Evolutionary conservation across 306 rosid species (phyloP).

Genomic region (Pyrus bretschneideri): DNA sequence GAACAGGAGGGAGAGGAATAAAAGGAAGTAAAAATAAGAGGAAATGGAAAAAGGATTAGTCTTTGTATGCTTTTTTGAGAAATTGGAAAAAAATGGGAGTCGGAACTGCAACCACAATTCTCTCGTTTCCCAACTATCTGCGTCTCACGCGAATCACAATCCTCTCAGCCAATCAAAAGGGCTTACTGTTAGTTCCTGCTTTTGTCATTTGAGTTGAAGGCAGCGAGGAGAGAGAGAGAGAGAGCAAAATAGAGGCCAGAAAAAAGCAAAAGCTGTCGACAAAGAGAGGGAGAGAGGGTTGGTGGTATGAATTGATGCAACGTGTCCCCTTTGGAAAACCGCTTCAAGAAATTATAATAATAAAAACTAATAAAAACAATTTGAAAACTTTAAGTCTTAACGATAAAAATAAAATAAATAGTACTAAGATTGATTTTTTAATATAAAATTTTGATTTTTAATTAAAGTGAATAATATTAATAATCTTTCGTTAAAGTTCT

Average conservation of each 20-base stretch:
- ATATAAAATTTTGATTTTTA: too few species aligned
- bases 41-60: background rate
- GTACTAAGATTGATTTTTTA: too few species aligned
- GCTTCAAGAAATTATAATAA: background rate
- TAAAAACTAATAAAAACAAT: too few species aligned
- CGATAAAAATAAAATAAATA: too few species aligned
- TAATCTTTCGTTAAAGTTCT: too few species aligned
- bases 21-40: background rate
- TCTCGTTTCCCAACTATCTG: conserved; percentile 10
- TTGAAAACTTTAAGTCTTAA: too few species aligned
- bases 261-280: background rate
- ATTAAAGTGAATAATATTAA: too few species aligned
- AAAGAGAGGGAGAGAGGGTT: background rate
- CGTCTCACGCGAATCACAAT: background rate
- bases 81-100: background rate
- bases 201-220: background rate
- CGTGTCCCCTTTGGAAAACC: background rate
- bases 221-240: background rate
- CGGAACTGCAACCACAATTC: conserved; percentile 6
- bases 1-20: background rate
- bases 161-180: background rate
- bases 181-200: background rate
- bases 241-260: background rate
- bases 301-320: background rate
- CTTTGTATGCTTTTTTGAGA: background rate